Evolutionary conservation across 2,329 filamentous ascomycete species (phyloP).

Genomic region (Nothophoma quercina): DNA sequence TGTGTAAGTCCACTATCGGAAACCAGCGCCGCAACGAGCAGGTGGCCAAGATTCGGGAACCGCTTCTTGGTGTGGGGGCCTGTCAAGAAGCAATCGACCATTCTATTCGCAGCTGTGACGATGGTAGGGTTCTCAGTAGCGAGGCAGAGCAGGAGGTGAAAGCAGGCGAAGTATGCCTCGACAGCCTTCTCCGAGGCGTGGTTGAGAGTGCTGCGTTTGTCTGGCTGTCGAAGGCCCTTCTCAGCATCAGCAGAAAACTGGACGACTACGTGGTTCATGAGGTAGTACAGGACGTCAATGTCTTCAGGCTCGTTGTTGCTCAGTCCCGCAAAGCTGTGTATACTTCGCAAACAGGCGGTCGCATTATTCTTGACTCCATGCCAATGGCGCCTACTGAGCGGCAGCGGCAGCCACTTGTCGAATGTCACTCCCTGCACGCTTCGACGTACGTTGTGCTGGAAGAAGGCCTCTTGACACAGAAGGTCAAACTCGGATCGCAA

Average conservation of each 20-base stretch:
- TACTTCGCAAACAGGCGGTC: slow-evolving; percentile 28
- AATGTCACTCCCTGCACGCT: slow-evolving; percentile 57
- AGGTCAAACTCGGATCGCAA: slow-evolving; percentile 61
- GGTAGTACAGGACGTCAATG: slow-evolving; percentile 53
- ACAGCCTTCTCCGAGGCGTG: slow-evolving; percentile 63
- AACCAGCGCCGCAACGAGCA: slow-evolving; percentile 59
- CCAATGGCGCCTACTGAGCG: slow-evolving; percentile 59
- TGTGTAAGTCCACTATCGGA: slow-evolving; percentile 54
- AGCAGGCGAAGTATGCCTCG: slow-evolving; percentile 61
- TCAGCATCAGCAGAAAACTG: slow-evolving; percentile 52
- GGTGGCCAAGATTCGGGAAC: slow-evolving; percentile 59
- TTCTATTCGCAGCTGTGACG: slow-evolving; percentile 52
- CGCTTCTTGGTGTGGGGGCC: slow-evolving; percentile 52
- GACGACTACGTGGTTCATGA: slow-evolving; percentile 62
- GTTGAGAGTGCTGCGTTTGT: slow-evolving; percentile 51
- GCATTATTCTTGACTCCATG: slow-evolving; percentile 42
- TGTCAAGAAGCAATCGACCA: slow-evolving; percentile 49
- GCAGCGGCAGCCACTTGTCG: slow-evolving; percentile 56
- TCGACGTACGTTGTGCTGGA: slow-evolving; percentile 43
- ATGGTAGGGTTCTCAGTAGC: slow-evolving; percentile 50
- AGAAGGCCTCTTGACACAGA: slow-evolving; percentile 54
- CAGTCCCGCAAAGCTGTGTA: slow-evolving; percentile 38
- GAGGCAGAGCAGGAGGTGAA: slow-evolving; percentile 60
- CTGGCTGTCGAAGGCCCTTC: slow-evolving; percentile 17
- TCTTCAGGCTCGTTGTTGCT: slow-evolving; percentile 21